phyloP scores from a whole-genome alignment of 176 grass and related monocot genomes.

The Carex cristatella region DNA sequence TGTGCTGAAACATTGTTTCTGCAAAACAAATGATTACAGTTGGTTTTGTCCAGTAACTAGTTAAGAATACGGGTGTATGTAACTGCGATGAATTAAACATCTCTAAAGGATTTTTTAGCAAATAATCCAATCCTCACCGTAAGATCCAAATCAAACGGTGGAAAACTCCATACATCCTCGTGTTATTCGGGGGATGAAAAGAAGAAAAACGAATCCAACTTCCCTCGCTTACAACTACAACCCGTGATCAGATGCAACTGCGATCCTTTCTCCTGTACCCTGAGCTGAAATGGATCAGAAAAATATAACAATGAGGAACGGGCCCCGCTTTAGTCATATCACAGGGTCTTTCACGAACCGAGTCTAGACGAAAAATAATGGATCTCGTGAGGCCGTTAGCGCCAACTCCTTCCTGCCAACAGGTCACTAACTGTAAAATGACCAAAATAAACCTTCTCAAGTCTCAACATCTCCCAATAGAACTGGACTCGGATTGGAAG shows the following conservation, averaged over 20 bases:
- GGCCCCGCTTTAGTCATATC: not conserved
- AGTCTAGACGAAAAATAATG: not conserved
- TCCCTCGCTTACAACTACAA: not conserved
- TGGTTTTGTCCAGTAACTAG: no score
- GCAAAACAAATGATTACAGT: no score
- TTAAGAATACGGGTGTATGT: no score
- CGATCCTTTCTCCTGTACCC: not conserved
- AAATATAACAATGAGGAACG: not conserved
- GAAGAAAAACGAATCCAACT: not conserved
- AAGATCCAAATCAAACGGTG: slow-evolving; percentile 1
- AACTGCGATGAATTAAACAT: not conserved
- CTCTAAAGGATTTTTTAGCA: not conserved
- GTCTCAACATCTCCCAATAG: not conserved
- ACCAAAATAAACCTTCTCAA: not conserved
- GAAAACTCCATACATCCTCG: not conserved
- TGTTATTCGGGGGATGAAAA: not conserved
- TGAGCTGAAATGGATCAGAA: not conserved
- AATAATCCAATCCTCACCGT: not conserved
- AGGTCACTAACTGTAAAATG: slow-evolving; percentile 15
- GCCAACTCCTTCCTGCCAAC: not conserved
- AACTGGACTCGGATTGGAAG: not conserved
- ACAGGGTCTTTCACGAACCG: not conserved
- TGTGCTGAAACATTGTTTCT: no score
- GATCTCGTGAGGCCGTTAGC: slow-evolving; percentile 24
- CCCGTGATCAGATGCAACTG: not conserved